A percentile compares a stretch with the other conserved stretches of the same genome.
phyloP scores from a whole-genome alignment of 2,329 filamentous ascomycete genomes.

The Fusarium agapanthi region DNA sequence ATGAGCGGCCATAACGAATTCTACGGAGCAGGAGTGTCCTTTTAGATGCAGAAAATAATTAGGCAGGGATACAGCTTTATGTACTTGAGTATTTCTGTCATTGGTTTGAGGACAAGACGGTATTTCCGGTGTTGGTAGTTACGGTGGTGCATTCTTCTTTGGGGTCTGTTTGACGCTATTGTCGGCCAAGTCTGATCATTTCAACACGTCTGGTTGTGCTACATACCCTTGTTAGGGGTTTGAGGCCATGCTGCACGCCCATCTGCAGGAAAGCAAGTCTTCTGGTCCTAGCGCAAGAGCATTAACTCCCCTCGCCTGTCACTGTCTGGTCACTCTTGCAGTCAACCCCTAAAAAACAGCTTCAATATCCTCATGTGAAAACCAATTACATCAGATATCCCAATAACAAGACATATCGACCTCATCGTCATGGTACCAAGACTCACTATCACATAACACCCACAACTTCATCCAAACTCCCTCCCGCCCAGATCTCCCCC shows the following conservation, averaged over 20 bases:
- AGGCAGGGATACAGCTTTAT: fast-evolving
- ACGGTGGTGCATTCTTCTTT: neutral
- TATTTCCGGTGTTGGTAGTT: neutral
- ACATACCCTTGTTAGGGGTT: fast-evolving
- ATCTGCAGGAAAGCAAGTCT: neutral
- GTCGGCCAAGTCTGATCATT: neutral
- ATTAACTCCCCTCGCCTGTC: neutral
- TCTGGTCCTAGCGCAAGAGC: neutral
- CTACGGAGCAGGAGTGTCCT: no score
- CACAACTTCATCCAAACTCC: neutral
- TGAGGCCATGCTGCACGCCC: neutral
- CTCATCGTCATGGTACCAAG: neutral
- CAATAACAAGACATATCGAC: fast-evolving
- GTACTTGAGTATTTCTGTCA: neutral
- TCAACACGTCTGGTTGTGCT: neutral
- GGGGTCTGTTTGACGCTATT: neutral
- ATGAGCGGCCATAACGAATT: neutral
- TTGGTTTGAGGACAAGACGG: neutral
- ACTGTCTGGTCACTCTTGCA: neutral
- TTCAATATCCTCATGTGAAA: no score
- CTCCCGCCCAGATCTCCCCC: neutral
- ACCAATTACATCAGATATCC: fast-evolving
- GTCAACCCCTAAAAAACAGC: no score
- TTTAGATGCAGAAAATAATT: fast-evolving
- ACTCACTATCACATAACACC: fast-evolving